Base-by-base conservation (phyloP, 768 basidiomycete species). In the Rhizopogon rudus region DNA sequence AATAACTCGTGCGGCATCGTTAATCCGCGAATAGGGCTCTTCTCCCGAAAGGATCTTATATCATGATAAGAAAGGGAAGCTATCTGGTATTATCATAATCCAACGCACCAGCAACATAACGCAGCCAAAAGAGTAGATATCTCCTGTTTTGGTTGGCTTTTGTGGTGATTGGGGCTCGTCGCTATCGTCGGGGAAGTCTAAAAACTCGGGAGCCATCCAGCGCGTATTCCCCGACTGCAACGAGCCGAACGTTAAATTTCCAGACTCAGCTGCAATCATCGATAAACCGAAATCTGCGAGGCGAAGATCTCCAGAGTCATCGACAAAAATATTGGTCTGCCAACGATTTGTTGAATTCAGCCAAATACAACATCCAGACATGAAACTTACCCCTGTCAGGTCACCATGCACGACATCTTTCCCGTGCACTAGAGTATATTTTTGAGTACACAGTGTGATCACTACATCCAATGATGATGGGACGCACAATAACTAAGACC, bases 201-300 rank as follows among this genome's bases (percentile, higher is more conserved):
- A 22, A 9, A 61, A 48, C 20, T 64, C 62, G 3, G 63, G 63
- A 6, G 63, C 61, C 6, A 46, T 43, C 59, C 61, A 61, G 14
- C 59, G 55, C 0, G 53, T 3, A 12, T 61, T 54, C 1, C 57
- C 61, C 3, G 54, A 33, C 33, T n/a, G 44, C 25, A 39, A 29
- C 1, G 57, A 57, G 16, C 13, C 49, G 50, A 56, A 64, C 12
- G 64, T 55, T 8, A 65, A 60, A 39, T 71, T 63, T 22, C 65
- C 63, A 52, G 72, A 62, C 54, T 75, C 72, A 7, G 63, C 62
- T 48, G 55, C 61, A 29, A 67, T 52, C 28, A 73, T 60, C 8
- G 58, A 70, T 16, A 76, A 60, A 9, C 74, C 74, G 31, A 74
- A 75, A 58, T 74, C 75, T 25, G 66, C 67, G 14, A 75, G 61